These are phyloP conservation scores for Botrytis deweyae DNA, from an alignment of 2,329 filamentous ascomycete species.

Conservation along the genomic window DNA sequence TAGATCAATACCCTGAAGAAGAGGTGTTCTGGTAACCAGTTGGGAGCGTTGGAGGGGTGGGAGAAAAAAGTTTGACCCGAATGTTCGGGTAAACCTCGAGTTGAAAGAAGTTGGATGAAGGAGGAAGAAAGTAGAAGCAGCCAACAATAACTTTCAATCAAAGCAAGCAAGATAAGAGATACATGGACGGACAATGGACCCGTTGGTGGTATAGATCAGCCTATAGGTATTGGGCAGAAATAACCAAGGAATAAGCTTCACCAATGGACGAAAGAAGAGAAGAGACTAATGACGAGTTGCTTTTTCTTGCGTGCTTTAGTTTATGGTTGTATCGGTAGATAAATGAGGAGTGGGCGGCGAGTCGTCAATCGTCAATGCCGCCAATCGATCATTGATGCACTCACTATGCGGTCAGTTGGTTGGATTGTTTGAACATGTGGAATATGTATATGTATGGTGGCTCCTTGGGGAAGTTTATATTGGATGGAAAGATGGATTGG, in stretches of 20 bases:
- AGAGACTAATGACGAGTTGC: background rate
- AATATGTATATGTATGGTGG: conserved; percentile 5
- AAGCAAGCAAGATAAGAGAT: conserved; percentile 17
- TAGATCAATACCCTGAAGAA: conserved; percentile 10
- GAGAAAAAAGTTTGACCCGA: conserved; percentile 3
- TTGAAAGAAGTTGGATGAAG: conserved; percentile 9
- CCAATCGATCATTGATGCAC: conserved; percentile 5
- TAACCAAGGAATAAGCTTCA: conserved; percentile 26
- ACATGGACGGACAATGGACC: background rate
- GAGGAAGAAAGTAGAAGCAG: background rate
- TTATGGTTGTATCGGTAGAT: background rate
- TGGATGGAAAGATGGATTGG: background rate
- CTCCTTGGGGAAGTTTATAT: conserved; percentile 3
- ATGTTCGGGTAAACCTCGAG: conserved; percentile 12
- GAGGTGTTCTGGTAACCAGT: conserved; percentile 9
- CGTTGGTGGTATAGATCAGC: conserved; percentile 8
- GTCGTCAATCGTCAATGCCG: conserved; percentile 6
- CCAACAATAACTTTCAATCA: conserved; percentile 5
- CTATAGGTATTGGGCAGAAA: conserved; percentile 35
- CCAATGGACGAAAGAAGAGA: background rate
- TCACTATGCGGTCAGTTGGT: conserved; percentile 3
- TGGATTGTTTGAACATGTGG: background rate
- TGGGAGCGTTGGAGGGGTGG: conserved; percentile 6
- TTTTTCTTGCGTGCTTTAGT: conserved; percentile 9
- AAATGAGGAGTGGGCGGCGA: conserved; percentile 10